These are phyloP conservation scores for Yamadazyma conglobata DNA, from an alignment of 1,139 yeast genomes.

Conservation along the genomic window DNA sequence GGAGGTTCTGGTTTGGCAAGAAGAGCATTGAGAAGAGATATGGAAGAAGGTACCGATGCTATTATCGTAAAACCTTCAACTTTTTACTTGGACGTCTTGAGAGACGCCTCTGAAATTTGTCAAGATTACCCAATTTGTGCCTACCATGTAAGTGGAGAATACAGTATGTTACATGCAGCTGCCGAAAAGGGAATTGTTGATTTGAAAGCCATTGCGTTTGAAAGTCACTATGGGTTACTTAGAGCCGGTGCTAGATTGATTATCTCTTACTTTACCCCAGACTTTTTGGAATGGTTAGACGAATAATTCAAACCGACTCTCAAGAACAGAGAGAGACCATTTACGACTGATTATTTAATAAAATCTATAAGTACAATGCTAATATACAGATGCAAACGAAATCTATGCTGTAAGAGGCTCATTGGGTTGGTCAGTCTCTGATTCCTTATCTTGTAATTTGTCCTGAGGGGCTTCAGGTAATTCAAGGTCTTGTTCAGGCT, in stretches of 20 bases:
- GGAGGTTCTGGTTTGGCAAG: slow-evolving; percentile 94
- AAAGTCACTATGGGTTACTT: slow-evolving; percentile 83
- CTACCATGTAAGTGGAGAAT: slow-evolving; percentile 97
- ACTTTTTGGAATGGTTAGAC: slow-evolving; percentile 87
- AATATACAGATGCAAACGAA: slow-evolving; percentile 7
- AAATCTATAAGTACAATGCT: slow-evolving; percentile 3
- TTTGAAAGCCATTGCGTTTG: slow-evolving; percentile 85
- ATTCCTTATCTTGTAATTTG: too few relatives aligned
- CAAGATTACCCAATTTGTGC: slow-evolving; percentile 87
- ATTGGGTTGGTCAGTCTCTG: slow-evolving; percentile 3
- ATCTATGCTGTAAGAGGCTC: slow-evolving; percentile 7
- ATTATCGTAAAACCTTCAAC: slow-evolving; percentile 97
- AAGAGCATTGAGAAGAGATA: slow-evolving; percentile 81
- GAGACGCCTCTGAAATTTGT: slow-evolving; percentile 83
- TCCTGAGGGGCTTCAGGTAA: slow-evolving; percentile 1
- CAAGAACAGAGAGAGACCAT: too few relatives aligned
- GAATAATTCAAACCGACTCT: too few relatives aligned
- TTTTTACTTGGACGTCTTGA: slow-evolving; percentile 84
- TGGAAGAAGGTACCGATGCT: slow-evolving; percentile 94
- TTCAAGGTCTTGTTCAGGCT: background rate
- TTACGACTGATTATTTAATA: too few relatives aligned
- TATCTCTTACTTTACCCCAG: slow-evolving; percentile 93
- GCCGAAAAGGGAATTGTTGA: slow-evolving; percentile 95
- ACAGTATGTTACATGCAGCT: slow-evolving; percentile 97
- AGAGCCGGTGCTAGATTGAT: slow-evolving; percentile 96